Evolutionary conservation across 768 basidiomycete species (phyloP).

Genomic region (Mycena alexandri): DNA sequence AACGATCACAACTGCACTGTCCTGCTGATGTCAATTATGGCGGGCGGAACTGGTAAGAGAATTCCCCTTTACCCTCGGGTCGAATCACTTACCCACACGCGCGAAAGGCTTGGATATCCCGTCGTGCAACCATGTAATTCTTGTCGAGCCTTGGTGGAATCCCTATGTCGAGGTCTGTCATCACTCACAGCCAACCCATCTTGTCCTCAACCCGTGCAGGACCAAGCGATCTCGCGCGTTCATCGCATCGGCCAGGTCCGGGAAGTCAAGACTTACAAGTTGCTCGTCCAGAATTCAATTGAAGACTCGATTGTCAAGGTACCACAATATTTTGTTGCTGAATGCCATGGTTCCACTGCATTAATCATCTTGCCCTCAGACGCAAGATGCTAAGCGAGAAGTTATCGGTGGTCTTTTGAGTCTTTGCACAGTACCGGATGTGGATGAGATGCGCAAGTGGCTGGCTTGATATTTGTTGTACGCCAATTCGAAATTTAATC

Average conservation of each 20-base stretch:
- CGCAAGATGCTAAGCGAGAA: constrained; percentile 15
- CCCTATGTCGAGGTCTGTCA: constrained; percentile 26
- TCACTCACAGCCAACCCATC: neutral
- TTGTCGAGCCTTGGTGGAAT: constrained; percentile 28
- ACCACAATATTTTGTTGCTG: neutral
- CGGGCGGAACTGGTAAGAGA: constrained; percentile 19
- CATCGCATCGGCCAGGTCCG: constrained; percentile 25
- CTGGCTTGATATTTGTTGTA: neutral
- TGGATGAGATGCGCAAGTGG: constrained; percentile 24
- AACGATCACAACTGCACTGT: neutral
- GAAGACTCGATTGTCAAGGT: constrained; percentile 29
- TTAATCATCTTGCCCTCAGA: constrained; percentile 1
- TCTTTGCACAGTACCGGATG: constrained; percentile 17
- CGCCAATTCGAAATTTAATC: too few species aligned
- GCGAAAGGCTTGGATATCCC: constrained; percentile 21
- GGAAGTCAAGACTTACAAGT: constrained; percentile 8
- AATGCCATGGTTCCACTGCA: neutral
- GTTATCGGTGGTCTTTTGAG: constrained; percentile 18
- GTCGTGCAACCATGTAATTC: constrained; percentile 20
- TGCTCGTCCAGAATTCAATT: constrained; percentile 7
- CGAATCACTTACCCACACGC: neutral
- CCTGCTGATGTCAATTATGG: constrained; percentile 19
- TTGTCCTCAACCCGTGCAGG: neutral
- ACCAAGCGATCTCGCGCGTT: constrained; percentile 25
- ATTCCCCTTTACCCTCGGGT: neutral